Conservation (phyloP, 371 early-diverging fungal genomes). For the Mucor mucedo region DNA sequence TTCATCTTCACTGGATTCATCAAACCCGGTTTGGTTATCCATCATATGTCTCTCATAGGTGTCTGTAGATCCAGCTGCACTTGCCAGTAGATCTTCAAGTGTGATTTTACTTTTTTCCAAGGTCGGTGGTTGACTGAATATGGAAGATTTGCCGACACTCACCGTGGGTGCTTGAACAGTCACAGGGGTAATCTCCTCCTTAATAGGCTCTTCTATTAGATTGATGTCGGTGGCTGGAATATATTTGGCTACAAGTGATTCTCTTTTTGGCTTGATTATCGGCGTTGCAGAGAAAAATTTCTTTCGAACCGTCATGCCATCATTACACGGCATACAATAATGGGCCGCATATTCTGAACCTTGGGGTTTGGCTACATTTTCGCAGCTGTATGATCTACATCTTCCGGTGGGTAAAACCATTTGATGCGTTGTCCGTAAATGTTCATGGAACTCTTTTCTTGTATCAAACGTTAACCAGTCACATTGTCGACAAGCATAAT, state of each 20-base stretch:
- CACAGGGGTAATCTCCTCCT: no score
- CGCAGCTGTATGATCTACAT: background rate
- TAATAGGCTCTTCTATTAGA: no score
- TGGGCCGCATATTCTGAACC: no score
- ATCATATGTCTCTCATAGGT: background rate
- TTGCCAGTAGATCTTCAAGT: background rate
- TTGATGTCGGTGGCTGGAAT: no score
- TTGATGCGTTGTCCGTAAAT: background rate
- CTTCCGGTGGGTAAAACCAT: background rate
- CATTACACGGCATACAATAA: no score
- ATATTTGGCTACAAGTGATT: no score
- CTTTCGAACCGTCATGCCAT: no score
- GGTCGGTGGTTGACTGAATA: background rate
- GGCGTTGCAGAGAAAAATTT: no score
- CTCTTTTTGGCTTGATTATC: no score
- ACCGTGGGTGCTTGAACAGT: no score
- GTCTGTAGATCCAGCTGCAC: background rate
- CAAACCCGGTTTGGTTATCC: background rate
- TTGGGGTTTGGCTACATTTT: background rate
- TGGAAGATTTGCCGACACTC: background rate
- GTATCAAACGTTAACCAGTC: background rate
- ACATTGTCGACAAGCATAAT: background rate
- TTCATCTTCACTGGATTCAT: background rate
- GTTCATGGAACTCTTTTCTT: background rate
- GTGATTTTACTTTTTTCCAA: background rate